Percentiles rank a stretch among this genome's conserved stretches.
These are phyloP conservation scores for Pythium sukuiense DNA, from an alignment of 352 stramenopile species.

Conservation along the genomic window DNA sequence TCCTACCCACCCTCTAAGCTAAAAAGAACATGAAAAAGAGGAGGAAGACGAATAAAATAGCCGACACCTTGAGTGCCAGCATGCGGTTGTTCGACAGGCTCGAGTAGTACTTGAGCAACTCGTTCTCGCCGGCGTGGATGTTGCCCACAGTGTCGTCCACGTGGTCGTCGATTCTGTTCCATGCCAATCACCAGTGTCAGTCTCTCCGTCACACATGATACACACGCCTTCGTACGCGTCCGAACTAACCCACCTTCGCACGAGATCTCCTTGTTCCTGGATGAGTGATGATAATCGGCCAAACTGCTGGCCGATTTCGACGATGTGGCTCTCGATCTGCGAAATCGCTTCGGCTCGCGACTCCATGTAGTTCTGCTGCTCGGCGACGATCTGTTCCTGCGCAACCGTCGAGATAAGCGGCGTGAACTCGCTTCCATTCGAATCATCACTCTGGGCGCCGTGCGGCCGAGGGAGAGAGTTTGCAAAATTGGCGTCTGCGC, in stretches of 20 bases:
- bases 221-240: neutral
- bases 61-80: slow-evolving; percentile 81
- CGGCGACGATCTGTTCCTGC: slow-evolving; percentile 72
- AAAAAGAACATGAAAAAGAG: slow-evolving; percentile 91
- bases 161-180: slow-evolving; percentile 78
- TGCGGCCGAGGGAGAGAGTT: slow-evolving; percentile 59
- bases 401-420: slow-evolving; percentile 75
- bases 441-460: slow-evolving; percentile 40
- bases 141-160: slow-evolving; percentile 79
- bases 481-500: slow-evolving; percentile 43
- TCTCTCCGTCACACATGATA: neutral
- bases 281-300: slow-evolving; percentile 77
- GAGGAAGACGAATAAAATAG: slow-evolving; percentile 87
- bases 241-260: slow-evolving; percentile 49
- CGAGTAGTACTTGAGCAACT: slow-evolving; percentile 85
- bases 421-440: slow-evolving; percentile 44
- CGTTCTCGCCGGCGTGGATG: slow-evolving; percentile 73
- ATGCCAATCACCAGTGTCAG: neutral
- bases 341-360: slow-evolving; percentile 72
- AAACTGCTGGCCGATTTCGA: slow-evolving; percentile 85
- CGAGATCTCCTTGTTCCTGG: slow-evolving; percentile 79
- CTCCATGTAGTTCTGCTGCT: slow-evolving; percentile 80
- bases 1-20: slow-evolving; percentile 43
- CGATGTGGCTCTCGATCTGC: slow-evolving; percentile 87
- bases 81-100: slow-evolving; percentile 87